Evolutionary conservation across 345 rosid species (phyloP), one percentile per base, ranked within the genome.

Genomic region (Citrus mangshanensis): DNA sequence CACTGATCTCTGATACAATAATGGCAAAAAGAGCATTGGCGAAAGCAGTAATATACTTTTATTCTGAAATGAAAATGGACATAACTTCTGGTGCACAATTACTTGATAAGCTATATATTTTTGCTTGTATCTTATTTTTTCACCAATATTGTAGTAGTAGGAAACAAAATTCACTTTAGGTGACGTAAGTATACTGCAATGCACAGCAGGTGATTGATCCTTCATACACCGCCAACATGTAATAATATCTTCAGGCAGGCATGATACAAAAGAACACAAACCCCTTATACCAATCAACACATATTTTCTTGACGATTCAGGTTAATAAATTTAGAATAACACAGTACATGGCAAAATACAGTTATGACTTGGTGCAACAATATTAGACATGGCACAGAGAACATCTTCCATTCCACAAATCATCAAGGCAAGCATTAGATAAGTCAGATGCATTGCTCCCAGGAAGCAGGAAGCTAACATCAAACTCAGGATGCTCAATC

Each of bases 321-420:
- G 34, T 5, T 32, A 21, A 55, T 30, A 55, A 22, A 51, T 67
- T 77, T 65, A 77, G 73, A 77, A 80, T 56, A 74, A 78, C 10
- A 64, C 12, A 18, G 82, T 51, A 62, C 64, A 75, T 51, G 75
- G 84, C 75, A 71, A 42, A 49, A 76, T 78, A 61, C 24, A 19
- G 13, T 54, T 66, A 19, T 74, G 61, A n/a, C 78, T 13, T 75
- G 72, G 30, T 71, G 72, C 55, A 81, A 78, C 30, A 78, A 25
- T 40, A 56, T 55, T 58, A 56, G 40, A 68, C 16, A 49, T 27
- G 81, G 35, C 6, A 27, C 0, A 9, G 19, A n/a, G 46, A 35
- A 72, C 73, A 69, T 64, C 35, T 65, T 22, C 40, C 46, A 42
- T 2, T 25, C 30, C 9, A 25, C 2, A 34, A 56, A 24, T 32